Base-by-base conservation (phyloP, 225 moss, liverwort and hornwort species). In the Pseudoscleropodium purum region DNA sequence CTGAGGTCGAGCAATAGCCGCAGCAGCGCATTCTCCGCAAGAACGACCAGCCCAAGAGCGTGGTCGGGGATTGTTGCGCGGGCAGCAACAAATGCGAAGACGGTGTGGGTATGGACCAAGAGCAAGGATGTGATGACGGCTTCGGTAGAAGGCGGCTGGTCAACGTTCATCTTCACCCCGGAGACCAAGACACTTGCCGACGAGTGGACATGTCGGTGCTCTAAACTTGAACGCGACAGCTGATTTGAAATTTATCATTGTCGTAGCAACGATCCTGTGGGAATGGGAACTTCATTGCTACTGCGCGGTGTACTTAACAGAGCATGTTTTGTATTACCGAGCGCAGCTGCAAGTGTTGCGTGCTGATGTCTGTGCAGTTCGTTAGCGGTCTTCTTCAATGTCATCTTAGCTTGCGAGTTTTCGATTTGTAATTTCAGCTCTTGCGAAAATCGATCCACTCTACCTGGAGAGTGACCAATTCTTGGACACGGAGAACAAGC, bases 41-140 rank as follows among this genome's bases (percentile, higher is more conserved):
- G 81, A 83, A 63, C 82, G 57, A 82, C 67, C 68, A 79, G 91
- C 52, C 41, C 90, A 8, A 79, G 89, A 85, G 85, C 66, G 31
- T 76, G 69, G 11, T 70, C 91, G 34, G 85, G 83, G 80, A 86
- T 59, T 49, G 21, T 16, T 72, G 88, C 72, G 37, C 87, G 84
- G 41, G 90, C 88, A 51, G 43, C 64, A 34, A 77, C 66, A 17
- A 73, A 14, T 79, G 68, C 92, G 37, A 97, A 97, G 92, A 91
- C 89, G 29, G 97, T 98, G 56, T 98, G 98, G 96, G 87, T 98
- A 45, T 97, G 96, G 98, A 98, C 98, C 82, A 94, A 87, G 91
- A 98, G 91, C 91, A 98, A 95, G 92, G 98, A 96, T 84, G 97
- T 98, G 89, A 97, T 98, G 98, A 97, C 93, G 39, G 98, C 97